Conservation (phyloP, 306 rosid genomes). For the Oxytropis ochrocephala region DNA sequence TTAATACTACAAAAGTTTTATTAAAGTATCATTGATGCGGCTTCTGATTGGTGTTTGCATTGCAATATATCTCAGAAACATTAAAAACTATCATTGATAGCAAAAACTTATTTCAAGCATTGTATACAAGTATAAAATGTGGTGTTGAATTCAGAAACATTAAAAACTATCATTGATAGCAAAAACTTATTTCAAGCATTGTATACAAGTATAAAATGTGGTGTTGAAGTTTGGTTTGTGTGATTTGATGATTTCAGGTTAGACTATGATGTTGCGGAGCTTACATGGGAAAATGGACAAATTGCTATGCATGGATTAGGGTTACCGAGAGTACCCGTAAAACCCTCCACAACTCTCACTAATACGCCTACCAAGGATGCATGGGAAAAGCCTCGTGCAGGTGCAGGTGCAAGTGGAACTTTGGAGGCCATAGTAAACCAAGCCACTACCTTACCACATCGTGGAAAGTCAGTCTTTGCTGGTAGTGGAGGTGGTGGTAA, state of each 20-base stretch:
- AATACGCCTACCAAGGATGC: conserved; percentile 27
- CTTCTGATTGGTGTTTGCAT: too few species aligned
- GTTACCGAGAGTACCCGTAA: conserved; percentile 39
- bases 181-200: too few species aligned
- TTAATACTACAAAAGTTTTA: too few species aligned
- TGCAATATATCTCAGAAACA: too few species aligned
- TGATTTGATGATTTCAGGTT: conserved; percentile 37
- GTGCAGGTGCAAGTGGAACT: conserved; percentile 73
- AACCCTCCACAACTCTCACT: neutral
- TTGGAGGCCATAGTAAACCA: conserved; percentile 87
- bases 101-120: too few species aligned
- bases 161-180: too few species aligned
- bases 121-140: too few species aligned
- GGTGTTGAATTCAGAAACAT: too few species aligned
- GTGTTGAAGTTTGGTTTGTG: neutral
- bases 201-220: too few species aligned
- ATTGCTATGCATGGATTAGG: conserved; percentile 80
- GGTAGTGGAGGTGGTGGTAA: neutral
- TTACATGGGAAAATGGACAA: conserved; percentile 93
- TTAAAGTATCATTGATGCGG: too few species aligned
- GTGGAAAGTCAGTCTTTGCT: conserved; percentile 1
- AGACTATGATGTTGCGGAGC: conserved; percentile 77
- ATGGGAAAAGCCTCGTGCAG: conserved; percentile 81
- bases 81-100: too few species aligned
- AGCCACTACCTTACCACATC: conserved; percentile 39